Conservation (phyloP, 2,329 filamentous ascomycete species). For the Aphanoascus verrucosus region DNA sequence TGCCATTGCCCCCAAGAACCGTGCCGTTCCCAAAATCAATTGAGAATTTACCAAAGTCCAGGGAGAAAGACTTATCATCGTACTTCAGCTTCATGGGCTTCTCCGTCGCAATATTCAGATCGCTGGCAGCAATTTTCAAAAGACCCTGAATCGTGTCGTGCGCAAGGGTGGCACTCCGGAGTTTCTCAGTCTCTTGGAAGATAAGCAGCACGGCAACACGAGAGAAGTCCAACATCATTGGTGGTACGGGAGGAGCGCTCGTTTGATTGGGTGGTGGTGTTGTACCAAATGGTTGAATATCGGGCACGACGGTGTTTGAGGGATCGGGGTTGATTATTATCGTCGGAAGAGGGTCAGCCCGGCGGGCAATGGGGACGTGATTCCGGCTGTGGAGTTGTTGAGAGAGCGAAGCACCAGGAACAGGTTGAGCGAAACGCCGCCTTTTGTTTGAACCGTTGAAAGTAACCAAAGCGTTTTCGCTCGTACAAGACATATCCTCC, state of each 20-base stretch:
- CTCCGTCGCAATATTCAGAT: not conserved
- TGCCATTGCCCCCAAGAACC: not conserved
- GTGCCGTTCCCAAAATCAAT: conserved; percentile 4
- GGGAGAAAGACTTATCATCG: conserved; percentile 16
- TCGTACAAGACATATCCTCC: conserved; percentile 65
- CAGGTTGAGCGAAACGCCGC: conserved; percentile 12
- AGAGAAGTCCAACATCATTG: conserved; percentile 21
- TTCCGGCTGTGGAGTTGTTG: not conserved
- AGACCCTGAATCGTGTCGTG: conserved; percentile 16
- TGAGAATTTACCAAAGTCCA: conserved; percentile 17
- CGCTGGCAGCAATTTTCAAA: conserved; percentile 8
- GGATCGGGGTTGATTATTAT: conserved; percentile 17
- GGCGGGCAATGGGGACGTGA: conserved; percentile 10
- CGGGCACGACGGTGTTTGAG: conserved; percentile 20
- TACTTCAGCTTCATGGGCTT: conserved; percentile 17
- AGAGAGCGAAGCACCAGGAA: not conserved
- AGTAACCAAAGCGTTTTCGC: conserved; percentile 78
- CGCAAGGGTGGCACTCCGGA: conserved; percentile 15
- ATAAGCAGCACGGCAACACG: conserved; percentile 22
- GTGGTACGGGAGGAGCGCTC: conserved; percentile 14
- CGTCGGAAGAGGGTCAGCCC: conserved; percentile 7
- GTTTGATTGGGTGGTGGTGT: conserved; percentile 11
- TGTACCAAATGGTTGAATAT: conserved; percentile 10
- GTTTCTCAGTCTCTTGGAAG: conserved; percentile 18
- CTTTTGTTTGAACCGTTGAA: conserved; percentile 51